These are phyloP conservation scores for Fusarium bactridioides DNA, from an alignment of 2,329 filamentous ascomycete species.

Conservation along the genomic window DNA sequence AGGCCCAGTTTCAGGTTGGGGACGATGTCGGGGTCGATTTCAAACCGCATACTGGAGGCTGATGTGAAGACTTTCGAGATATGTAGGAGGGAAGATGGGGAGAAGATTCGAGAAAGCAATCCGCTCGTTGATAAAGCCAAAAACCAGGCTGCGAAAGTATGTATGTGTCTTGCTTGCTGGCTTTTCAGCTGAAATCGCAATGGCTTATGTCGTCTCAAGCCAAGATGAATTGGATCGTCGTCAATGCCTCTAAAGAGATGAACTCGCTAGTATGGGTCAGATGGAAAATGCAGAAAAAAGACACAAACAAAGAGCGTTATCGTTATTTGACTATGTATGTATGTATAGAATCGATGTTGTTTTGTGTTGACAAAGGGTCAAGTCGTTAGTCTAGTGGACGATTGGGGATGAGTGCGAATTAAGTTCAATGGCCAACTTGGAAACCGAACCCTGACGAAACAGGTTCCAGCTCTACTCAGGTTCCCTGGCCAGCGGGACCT, in stretches of 20 bases:
- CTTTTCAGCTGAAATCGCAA: slow-evolving; percentile 33
- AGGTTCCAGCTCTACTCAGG: slow-evolving; percentile 29
- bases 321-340: background rate
- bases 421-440: slow-evolving; percentile 17
- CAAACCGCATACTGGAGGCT: slow-evolving; percentile 53
- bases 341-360: background rate
- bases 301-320: slow-evolving; percentile 22
- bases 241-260: slow-evolving; percentile 16
- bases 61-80: background rate
- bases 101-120: background rate
- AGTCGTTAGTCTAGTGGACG: background rate
- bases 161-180: slow-evolving; percentile 21
- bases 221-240: slow-evolving; percentile 8
- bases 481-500: slow-evolving; percentile 5
- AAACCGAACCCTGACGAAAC: slow-evolving; percentile 34
- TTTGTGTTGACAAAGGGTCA: slow-evolving; percentile 6
- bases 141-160: slow-evolving; percentile 3
- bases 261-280: background rate
- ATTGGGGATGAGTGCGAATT: slow-evolving; percentile 24
- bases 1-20: slow-evolving; percentile 65
- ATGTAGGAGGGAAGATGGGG: background rate
- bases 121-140: background rate
- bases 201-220: slow-evolving; percentile 16
- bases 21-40: slow-evolving; percentile 62
- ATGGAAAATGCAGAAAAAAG: slow-evolving; percentile 4